phyloP scores from a whole-genome alignment of 1,284 basidiomycete genomes.

The Omphalotus olearius region DNA sequence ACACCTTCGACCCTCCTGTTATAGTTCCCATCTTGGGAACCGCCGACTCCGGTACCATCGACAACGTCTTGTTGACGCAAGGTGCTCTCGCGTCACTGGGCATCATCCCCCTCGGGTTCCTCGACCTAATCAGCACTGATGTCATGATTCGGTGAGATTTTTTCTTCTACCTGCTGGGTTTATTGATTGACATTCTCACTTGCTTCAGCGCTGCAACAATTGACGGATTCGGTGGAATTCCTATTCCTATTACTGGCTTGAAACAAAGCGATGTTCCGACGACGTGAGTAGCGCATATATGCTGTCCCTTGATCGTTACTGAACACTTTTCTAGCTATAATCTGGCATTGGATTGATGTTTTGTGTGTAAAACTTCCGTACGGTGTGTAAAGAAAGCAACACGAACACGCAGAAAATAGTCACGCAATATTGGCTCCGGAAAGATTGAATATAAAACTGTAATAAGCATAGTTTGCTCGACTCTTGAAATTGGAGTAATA shows the following conservation, averaged over 20 bases:
- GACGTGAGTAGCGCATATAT: conserved; percentile 17
- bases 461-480: too few species aligned
- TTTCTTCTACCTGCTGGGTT: background rate
- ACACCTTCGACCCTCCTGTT: conserved; percentile 34
- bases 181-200: background rate
- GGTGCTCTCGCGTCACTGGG: conserved; percentile 30
- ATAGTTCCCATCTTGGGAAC: conserved; percentile 31
- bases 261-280: conserved; percentile 25
- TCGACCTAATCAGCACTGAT: conserved; percentile 34
- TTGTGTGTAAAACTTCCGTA: too few species aligned
- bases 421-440: too few species aligned
- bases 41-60: conserved; percentile 33
- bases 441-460: too few species aligned
- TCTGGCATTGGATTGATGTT: background rate
- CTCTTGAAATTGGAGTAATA: too few species aligned
- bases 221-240: conserved; percentile 25
- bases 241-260: conserved; percentile 22
- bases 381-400: too few species aligned
- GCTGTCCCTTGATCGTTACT: background rate
- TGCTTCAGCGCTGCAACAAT: conserved; percentile 21
- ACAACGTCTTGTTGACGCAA: conserved; percentile 33
- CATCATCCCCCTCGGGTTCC: conserved; percentile 32
- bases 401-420: too few species aligned
- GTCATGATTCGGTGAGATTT: conserved; percentile 31
- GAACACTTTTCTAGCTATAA: background rate